A percentile compares a stretch with the other conserved stretches of the same genome.
These are phyloP conservation scores for Claviceps paspali DNA, from an alignment of 2,329 filamentous ascomycete species.

Conservation along the genomic window DNA sequence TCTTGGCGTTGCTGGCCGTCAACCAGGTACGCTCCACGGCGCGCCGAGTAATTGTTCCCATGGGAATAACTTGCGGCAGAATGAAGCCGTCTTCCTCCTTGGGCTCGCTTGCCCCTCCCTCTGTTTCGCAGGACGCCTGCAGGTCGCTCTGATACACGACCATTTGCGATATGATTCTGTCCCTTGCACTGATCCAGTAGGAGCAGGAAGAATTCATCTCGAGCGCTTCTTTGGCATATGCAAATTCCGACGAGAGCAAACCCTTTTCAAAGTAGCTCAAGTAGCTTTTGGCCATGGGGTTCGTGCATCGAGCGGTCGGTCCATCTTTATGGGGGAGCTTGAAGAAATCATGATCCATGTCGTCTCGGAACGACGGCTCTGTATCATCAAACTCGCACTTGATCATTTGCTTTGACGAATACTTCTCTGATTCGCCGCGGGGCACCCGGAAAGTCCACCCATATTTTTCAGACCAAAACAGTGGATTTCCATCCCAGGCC, in stretches of 20 bases:
- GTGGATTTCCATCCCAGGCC: constrained; percentile 75
- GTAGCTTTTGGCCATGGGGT: constrained; percentile 83
- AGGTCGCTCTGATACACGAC: constrained; percentile 69
- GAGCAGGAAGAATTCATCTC: constrained; percentile 99
- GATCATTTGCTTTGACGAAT: constrained; percentile 55
- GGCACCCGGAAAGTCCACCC: constrained; percentile 86
- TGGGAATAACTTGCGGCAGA: constrained; percentile 86
- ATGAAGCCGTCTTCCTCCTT: constrained; percentile 52
- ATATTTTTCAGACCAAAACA: constrained; percentile 85
- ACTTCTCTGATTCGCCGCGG: constrained; percentile 42
- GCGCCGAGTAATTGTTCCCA: constrained; percentile 91
- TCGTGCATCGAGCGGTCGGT: constrained; percentile 67
- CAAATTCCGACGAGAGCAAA: constrained; percentile 70
- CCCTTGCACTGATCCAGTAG: constrained; percentile 95
- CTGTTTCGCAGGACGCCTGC: constrained; percentile 1
- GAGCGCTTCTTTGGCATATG: constrained; percentile 83
- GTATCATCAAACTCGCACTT: constrained; percentile 70
- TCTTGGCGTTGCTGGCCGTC: constrained; percentile 92
- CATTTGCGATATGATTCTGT: constrained; percentile 89
- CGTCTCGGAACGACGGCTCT: constrained; percentile 47
- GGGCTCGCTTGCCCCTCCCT: constrained; percentile 7
- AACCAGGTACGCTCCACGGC: constrained; percentile 98
- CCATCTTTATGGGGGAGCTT: constrained; percentile 96
- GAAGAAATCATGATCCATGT: constrained; percentile 56
- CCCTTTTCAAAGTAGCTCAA: constrained; percentile 83